Evolutionary conservation across 129 eudicot genomes (phyloP).

Genomic region (Helichrysum umbraculigerum): DNA sequence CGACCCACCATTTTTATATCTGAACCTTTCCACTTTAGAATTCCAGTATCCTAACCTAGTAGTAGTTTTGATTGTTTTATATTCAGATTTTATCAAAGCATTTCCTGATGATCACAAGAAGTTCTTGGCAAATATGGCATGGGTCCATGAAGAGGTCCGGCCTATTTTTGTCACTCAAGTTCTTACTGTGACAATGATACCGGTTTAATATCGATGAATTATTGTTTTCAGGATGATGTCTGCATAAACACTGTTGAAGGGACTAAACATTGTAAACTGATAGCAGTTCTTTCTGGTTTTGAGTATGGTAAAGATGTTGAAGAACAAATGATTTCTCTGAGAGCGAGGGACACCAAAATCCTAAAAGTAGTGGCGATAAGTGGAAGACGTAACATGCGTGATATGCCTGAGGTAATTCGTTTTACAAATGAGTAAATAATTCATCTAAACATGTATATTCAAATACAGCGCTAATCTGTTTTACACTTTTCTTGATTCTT

Average conservation of each 20-base stretch:
- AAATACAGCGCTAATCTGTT: too few species aligned
- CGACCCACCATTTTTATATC: too few species aligned
- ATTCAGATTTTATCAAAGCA: slow-evolving; percentile 69
- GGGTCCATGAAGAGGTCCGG: slow-evolving; percentile 91
- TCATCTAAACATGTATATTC: background rate
- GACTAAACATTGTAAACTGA: slow-evolving; percentile 56
- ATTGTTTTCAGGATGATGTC: slow-evolving; percentile 59
- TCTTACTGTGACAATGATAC: background rate
- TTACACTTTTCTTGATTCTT: background rate
- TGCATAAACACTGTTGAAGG: slow-evolving; percentile 65
- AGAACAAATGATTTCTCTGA: slow-evolving; percentile 60
- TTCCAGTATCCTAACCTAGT: background rate
- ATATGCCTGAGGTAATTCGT: slow-evolving; percentile 69
- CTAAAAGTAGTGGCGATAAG: slow-evolving; percentile 71
- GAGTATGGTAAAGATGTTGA: slow-evolving; percentile 59
- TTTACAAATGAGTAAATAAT: too few species aligned
- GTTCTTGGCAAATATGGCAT: slow-evolving; percentile 75
- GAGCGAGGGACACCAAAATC: slow-evolving; percentile 65
- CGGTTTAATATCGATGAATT: background rate
- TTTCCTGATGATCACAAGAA: slow-evolving; percentile 83
- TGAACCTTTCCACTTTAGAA: background rate
- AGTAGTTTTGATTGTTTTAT: background rate
- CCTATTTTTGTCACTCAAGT: background rate
- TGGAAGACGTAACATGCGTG: slow-evolving; percentile 71
- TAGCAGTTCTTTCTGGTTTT: slow-evolving; percentile 92